Evolutionary conservation across 2,329 filamentous ascomycete genomes (phyloP), one percentile per base, ranked within the genome.

Genomic region (Fusarium oligoseptatum): DNA sequence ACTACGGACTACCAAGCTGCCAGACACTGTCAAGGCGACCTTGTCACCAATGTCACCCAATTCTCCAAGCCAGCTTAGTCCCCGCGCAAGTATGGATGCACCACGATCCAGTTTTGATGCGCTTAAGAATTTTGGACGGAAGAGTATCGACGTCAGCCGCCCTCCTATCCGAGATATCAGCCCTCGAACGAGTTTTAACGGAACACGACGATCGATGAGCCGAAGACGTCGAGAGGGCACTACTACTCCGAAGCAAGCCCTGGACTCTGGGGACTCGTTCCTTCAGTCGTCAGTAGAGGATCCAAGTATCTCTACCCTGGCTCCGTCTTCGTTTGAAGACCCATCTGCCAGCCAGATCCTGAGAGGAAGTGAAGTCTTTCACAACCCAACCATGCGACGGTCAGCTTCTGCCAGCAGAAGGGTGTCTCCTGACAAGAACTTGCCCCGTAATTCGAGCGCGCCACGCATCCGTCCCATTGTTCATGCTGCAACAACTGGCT

Each of bases 321-420:
- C 92, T 2, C 87, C 91, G 5, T 94, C 93, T 4, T 92, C 91
- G 1, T 90, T 89, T 64, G 93, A 95, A 48, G 94, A 95, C 67
- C 92, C 93, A 57, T 97, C 95, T 4, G 96, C 94, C 3, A 98
- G 96, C 80, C 95, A 98, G 82, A 98, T 98, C 41, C 85, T 99
- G 10, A 90, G 91, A 63, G 91, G 94, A 37, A 98, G 95, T 76
- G 94, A 97, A 76, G 93, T 98, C 10, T 98, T 99, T 78, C 92
- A 93, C 75, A 92, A 92, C 29, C 95, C 95, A 17, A 94, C 92
- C 0, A 89, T 95, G 78, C 87, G 85, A 29, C 85, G 86, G 11
- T 88, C 88, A 0, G 80, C 79, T 2, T 88, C 87, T 0, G 81
- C 82, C 0, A 83, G 82, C 3, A 80, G 80, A 27, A 76, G 78